Evolutionary conservation across 176 grass and related monocot species (phyloP).

Genomic region (Saccharum officinarum): DNA sequence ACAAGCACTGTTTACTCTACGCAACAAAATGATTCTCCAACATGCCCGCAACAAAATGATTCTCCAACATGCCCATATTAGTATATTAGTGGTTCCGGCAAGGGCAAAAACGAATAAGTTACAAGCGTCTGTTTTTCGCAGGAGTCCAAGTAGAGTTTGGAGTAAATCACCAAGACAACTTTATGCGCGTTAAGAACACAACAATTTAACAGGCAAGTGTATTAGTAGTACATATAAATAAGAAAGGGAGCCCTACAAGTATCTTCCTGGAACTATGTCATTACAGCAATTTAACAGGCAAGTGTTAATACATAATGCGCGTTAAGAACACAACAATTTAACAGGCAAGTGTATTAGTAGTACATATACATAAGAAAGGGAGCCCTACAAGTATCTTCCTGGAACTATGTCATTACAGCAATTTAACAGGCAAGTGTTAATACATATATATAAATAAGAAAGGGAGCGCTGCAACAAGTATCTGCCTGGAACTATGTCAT

Average conservation of each 20-base stretch:
- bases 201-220: not conserved
- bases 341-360: not conserved
- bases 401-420: too few species aligned
- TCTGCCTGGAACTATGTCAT: not conserved
- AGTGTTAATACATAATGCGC: not conserved
- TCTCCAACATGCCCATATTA: not conserved
- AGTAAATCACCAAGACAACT: not conserved
- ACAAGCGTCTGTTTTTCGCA: not conserved
- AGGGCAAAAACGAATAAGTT: not conserved
- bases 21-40: conserved; percentile 2
- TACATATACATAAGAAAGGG: too few species aligned
- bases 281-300: not conserved
- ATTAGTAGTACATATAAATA: not conserved
- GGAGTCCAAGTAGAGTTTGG: not conserved
- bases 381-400: too few species aligned
- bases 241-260: not conserved
- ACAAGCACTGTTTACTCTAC: not conserved
- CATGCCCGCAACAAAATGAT: not conserved
- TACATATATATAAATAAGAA: conserved; percentile 4
- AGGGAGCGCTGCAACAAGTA: not conserved
- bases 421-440: too few species aligned
- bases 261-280: not conserved
- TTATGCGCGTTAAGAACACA: not conserved
- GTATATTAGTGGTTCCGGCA: not conserved
- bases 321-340: too few species aligned